A percentile compares a stretch with the other conserved stretches of the same genome.
Conservation (phyloP, 495 filamentous ascomycete species). For the Aspergillus heteromorphus region DNA sequence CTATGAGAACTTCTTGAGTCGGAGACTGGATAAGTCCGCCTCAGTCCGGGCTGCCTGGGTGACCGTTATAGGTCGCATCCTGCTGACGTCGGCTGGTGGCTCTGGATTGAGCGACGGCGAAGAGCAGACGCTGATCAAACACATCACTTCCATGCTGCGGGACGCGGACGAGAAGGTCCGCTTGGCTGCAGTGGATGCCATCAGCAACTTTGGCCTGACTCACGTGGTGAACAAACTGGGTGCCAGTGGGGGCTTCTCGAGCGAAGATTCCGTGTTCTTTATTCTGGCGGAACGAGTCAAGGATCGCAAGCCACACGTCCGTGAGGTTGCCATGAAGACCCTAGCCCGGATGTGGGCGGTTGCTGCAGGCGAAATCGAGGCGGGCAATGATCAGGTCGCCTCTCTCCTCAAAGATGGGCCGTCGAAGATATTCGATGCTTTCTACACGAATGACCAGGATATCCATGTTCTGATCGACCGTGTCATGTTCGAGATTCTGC, state of each 20-base stretch:
- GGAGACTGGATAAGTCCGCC: conserved; percentile 77
- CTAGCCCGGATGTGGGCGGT: conserved; percentile 87
- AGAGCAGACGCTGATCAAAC: conserved; percentile 63
- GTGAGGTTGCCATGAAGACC: conserved; percentile 78
- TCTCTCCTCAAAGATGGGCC: conserved; percentile 72
- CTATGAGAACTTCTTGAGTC: conserved; percentile 75
- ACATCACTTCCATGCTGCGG: conserved; percentile 71
- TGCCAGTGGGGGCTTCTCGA: conserved; percentile 61
- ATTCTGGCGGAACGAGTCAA: conserved; percentile 83
- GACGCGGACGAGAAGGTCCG: conserved; percentile 90
- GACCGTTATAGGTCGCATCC: conserved; percentile 74
- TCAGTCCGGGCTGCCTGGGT: conserved; percentile 81
- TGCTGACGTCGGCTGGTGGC: conserved; percentile 77
- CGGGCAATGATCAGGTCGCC: conserved; percentile 69
- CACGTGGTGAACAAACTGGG: conserved; percentile 79
- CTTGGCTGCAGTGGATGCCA: conserved; percentile 74
- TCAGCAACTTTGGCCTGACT: conserved; percentile 70
- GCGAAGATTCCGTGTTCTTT: conserved; percentile 64
- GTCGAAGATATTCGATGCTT: conserved; percentile 77
- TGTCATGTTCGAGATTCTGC: conserved; percentile 77
- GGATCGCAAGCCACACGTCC: conserved; percentile 76
- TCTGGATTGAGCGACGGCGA: conserved; percentile 76
- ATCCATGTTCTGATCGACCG: conserved; percentile 78
- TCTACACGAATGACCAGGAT: conserved; percentile 85
- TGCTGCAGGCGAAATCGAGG: conserved; percentile 78